These are phyloP conservation scores for Oryza coarctata DNA, from an alignment of 176 grass and related monocot species.

Conservation along the genomic window DNA sequence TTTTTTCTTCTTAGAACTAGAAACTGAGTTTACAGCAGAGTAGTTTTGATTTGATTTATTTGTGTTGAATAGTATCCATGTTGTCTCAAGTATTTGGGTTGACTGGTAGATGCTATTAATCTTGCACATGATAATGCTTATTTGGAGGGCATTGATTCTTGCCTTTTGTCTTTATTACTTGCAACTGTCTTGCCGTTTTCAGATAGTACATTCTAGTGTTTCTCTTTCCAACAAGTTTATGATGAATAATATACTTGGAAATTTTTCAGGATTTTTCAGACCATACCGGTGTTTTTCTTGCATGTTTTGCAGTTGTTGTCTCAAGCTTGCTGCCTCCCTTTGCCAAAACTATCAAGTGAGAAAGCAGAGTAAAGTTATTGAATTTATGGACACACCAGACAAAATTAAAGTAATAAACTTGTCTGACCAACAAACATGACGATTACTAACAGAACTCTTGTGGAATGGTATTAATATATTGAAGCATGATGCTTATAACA, in stretches of 20 bases:
- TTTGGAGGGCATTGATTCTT: neutral
- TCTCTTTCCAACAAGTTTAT: constrained; percentile 1
- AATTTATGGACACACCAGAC: neutral
- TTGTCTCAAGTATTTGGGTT: neutral
- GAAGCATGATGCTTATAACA: neutral
- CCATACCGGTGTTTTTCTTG: constrained; percentile 87
- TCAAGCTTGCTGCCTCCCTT: constrained; percentile 95
- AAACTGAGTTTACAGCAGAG: neutral
- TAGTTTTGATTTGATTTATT: neutral
- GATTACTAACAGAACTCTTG: neutral
- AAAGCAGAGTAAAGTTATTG: constrained; percentile 26
- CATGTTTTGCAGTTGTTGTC: constrained; percentile 95
- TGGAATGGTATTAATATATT: neutral
- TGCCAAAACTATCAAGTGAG: constrained; percentile 75
- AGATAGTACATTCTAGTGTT: neutral
- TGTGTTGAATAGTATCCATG: neutral
- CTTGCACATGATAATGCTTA: neutral
- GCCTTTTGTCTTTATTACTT: neutral
- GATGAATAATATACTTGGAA: constrained; percentile 16
- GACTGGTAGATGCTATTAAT: neutral
- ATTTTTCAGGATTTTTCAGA: constrained; percentile 32
- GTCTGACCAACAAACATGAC: neutral
- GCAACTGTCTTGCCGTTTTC: neutral
- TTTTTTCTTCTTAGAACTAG: neutral
- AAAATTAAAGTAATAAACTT: neutral